Percentiles rank a stretch among this genome's conserved stretches.
These are phyloP conservation scores for Anacardium occidentale DNA, from an alignment of 345 rosid species.

Conservation along the genomic window DNA sequence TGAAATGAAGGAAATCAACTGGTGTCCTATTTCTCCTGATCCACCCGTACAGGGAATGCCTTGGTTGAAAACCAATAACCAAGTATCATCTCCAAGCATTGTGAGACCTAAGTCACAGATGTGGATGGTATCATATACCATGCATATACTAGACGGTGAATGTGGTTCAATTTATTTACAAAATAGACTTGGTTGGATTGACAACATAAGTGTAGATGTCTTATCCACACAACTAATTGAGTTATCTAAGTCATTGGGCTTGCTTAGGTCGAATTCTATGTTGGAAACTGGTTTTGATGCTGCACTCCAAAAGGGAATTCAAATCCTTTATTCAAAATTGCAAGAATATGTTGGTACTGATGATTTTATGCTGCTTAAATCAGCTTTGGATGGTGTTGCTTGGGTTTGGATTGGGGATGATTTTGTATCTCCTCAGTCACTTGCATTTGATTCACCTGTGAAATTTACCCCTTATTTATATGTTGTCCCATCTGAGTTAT, in stretches of 20 bases:
- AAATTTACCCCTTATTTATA: slow-evolving; percentile 87
- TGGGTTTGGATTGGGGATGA: slow-evolving; percentile 97
- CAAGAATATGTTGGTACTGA: slow-evolving; percentile 59
- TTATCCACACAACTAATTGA: slow-evolving; percentile 66
- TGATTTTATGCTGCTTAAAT: slow-evolving; percentile 56
- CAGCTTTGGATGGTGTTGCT: slow-evolving; percentile 65
- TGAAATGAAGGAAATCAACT: slow-evolving; percentile 67
- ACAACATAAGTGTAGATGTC: slow-evolving; percentile 45
- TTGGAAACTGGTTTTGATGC: slow-evolving; percentile 49
- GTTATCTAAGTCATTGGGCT: slow-evolving; percentile 64
- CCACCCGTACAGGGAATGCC: slow-evolving; percentile 81
- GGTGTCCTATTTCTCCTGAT: slow-evolving; percentile 77
- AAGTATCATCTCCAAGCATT: slow-evolving; percentile 62
- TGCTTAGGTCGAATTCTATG: slow-evolving; percentile 48
- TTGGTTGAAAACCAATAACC: slow-evolving; percentile 63
- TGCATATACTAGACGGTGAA: slow-evolving; percentile 78
- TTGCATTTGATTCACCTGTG: slow-evolving; percentile 97
- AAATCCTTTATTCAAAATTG: slow-evolving; percentile 57
- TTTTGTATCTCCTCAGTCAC: slow-evolving; percentile 72
- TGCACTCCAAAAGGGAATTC: slow-evolving; percentile 62
- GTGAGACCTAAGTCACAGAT: slow-evolving; percentile 88
- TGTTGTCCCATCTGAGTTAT: slow-evolving; percentile 94
- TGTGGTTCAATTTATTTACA: slow-evolving; percentile 57
- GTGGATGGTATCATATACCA: slow-evolving; percentile 70
- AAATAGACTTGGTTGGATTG: slow-evolving; percentile 84